phyloP scores from a whole-genome alignment of 257 asterid species.

The Oldenlandia corymbosa region DNA sequence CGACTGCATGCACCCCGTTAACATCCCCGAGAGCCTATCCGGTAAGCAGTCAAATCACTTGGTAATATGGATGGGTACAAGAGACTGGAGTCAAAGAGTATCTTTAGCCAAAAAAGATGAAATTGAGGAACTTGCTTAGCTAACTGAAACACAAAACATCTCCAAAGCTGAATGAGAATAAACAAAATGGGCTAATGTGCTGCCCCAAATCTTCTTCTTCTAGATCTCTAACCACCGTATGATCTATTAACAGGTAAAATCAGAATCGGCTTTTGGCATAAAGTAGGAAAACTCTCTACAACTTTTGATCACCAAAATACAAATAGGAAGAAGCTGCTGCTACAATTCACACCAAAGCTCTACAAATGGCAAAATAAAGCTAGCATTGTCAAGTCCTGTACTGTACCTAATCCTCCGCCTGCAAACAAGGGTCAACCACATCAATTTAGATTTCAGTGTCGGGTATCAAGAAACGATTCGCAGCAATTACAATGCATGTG shows the following conservation, averaged over 20 bases:
- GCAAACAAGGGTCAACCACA: conserved; percentile 31
- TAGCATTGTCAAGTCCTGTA: conserved; percentile 16
- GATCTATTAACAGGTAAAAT: neutral
- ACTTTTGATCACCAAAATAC: conserved; percentile 8
- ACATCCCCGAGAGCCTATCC: neutral
- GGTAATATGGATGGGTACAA: neutral
- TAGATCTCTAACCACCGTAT: conserved; percentile 1
- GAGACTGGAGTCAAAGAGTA: neutral
- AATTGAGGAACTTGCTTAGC: no score
- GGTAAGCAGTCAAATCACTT: neutral
- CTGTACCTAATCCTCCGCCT: conserved; percentile 25
- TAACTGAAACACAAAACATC: neutral
- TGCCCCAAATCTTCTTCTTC: neutral
- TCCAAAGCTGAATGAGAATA: neutral
- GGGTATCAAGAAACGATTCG: no score
- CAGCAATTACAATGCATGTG: no score
- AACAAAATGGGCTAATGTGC: neutral
- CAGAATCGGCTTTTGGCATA: neutral
- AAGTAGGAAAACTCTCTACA: conserved; percentile 9
- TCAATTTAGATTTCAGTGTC: neutral
- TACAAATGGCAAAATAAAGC: conserved; percentile 18
- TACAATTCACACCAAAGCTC: conserved; percentile 25
- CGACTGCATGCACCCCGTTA: no score
- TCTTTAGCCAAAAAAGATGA: no score
- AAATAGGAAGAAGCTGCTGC: conserved; percentile 23